phyloP scores from a whole-genome alignment of 2,329 filamentous ascomycete genomes.

The Ceratocystis albifundus region DNA sequence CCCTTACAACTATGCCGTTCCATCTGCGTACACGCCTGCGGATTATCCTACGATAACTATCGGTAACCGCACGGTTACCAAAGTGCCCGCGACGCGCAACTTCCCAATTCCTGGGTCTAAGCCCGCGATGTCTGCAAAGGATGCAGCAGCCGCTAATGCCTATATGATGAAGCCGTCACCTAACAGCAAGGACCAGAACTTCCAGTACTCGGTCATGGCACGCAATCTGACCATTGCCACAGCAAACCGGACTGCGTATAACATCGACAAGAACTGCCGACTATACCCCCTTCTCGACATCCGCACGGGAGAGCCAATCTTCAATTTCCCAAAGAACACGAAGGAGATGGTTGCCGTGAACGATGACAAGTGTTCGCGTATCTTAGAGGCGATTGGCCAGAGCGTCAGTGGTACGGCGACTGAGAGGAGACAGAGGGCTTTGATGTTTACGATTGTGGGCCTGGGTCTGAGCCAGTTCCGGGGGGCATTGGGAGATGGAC shows the following conservation, averaged over 20 bases:
- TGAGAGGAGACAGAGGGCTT: slow-evolving; percentile 11
- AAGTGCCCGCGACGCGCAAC: neutral
- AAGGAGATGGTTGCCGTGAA: neutral
- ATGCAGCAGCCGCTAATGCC: neutral
- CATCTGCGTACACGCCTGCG: neutral
- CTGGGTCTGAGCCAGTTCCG: neutral
- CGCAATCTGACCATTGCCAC: slow-evolving; percentile 17
- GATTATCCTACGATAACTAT: neutral
- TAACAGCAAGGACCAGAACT: neutral
- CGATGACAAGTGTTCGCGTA: slow-evolving; percentile 6
- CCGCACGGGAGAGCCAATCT: neutral
- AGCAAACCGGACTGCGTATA: slow-evolving; percentile 16
- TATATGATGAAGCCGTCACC: neutral
- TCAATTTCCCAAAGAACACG: neutral
- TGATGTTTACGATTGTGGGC: slow-evolving; percentile 14
- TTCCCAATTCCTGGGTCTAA: neutral
- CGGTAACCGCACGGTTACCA: neutral
- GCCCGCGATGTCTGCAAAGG: neutral
- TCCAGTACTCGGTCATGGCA: slow-evolving; percentile 7
- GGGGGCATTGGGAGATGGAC: neutral
- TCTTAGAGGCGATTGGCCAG: slow-evolving; percentile 9
- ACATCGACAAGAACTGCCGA: slow-evolving; percentile 10
- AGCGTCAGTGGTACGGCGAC: neutral
- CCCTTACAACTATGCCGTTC: neutral
- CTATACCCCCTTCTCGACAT: slow-evolving; percentile 17